phyloP scores from a whole-genome alignment of 306 rosid genomes.

The Aeschynomene evenia region DNA sequence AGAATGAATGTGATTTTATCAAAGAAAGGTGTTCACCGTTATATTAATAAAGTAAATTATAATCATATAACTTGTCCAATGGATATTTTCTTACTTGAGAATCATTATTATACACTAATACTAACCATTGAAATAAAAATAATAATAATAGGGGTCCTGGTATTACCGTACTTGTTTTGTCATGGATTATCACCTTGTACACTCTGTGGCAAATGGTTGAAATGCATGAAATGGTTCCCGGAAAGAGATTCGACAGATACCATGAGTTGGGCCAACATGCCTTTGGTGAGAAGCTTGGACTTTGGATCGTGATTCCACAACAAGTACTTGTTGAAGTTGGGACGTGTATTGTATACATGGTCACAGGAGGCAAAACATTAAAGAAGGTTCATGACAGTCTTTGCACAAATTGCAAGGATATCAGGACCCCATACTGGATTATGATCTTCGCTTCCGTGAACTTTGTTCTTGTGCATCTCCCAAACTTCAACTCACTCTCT shows the following conservation, averaged over 20 bases:
- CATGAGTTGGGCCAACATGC: slow-evolving; percentile 86
- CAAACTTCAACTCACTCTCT: slow-evolving; percentile 70
- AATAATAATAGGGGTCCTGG: slow-evolving; percentile 70
- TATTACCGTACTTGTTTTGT: slow-evolving; percentile 34
- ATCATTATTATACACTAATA: not conserved
- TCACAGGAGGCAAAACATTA: slow-evolving; percentile 74
- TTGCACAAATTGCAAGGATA: slow-evolving; percentile 44
- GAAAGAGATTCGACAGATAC: slow-evolving; percentile 76
- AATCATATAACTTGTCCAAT: too few relatives aligned
- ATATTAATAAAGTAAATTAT: too few relatives aligned
- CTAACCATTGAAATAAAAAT: not conserved
- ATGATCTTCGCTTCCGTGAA: slow-evolving; percentile 60
- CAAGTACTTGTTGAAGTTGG: slow-evolving; percentile 73
- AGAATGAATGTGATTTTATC: too few relatives aligned
- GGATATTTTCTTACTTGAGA: too few relatives aligned
- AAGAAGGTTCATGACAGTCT: slow-evolving; percentile 58
- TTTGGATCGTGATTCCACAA: slow-evolving; percentile 80
- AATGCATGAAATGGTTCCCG: slow-evolving; percentile 96
- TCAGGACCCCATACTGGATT: slow-evolving; percentile 53
- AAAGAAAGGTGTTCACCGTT: too few relatives aligned
- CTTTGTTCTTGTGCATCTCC: slow-evolving; percentile 65
- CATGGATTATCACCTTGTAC: slow-evolving; percentile 79
- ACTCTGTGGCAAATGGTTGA: slow-evolving; percentile 93
- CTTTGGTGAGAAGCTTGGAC: slow-evolving; percentile 74
- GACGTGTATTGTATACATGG: slow-evolving; percentile 66